Evolutionary conservation across 2,329 filamentous ascomycete species (phyloP).

Genomic region (Phaeomoniella chlamydospora): DNA sequence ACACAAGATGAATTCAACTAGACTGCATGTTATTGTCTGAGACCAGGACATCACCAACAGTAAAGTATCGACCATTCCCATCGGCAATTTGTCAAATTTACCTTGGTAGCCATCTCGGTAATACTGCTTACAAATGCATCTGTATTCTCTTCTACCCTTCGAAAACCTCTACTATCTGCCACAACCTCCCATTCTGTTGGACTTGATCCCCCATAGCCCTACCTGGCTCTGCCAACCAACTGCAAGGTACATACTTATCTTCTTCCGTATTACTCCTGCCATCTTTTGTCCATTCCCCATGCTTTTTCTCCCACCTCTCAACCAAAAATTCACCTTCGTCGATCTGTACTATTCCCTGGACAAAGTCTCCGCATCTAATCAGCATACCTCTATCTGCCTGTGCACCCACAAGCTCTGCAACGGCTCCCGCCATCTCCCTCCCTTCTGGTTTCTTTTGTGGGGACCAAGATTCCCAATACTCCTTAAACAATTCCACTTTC

Average conservation of each 20-base stretch:
- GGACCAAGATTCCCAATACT: slow-evolving; percentile 1
- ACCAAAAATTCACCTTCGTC: neutral
- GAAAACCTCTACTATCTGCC: neutral
- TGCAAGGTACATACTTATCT: neutral
- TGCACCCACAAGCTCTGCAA: neutral
- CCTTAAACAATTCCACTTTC: slow-evolving; percentile 2
- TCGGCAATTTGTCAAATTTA: too few species aligned
- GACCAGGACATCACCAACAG: too few species aligned
- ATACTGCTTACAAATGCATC: too few species aligned
- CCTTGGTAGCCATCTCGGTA: too few species aligned
- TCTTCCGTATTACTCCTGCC: slow-evolving; percentile 1
- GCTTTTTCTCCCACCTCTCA: slow-evolving; percentile 1
- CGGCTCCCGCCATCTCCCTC: neutral
- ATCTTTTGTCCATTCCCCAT: slow-evolving; percentile 1
- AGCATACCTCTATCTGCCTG: neutral
- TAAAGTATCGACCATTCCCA: too few species aligned
- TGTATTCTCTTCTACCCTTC: too few species aligned
- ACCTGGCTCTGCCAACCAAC: neutral
- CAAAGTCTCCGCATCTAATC: neutral
- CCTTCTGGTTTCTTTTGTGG: neutral
- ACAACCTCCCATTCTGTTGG: neutral
- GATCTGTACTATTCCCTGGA: slow-evolving; percentile 2
- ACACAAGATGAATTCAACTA: too few species aligned
- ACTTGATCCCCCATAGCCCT: neutral
- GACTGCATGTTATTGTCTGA: too few species aligned